Percentiles rank a stretch among this genome's conserved stretches.
Conservation (phyloP, 2,329 filamentous ascomycete species). For the Ophiostoma pallidulum region DNA sequence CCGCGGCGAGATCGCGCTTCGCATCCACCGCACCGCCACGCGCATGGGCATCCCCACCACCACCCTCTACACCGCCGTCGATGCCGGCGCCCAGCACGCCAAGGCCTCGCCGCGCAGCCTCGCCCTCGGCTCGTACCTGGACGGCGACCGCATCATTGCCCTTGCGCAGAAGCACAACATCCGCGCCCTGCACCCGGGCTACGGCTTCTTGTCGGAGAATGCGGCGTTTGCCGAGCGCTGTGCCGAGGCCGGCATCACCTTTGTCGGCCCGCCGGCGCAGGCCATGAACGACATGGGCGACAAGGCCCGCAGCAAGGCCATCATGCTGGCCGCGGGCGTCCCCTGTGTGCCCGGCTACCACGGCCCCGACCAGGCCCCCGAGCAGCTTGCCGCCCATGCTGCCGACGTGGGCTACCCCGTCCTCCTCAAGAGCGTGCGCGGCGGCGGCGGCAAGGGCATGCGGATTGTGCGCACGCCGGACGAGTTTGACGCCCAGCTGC, state of each 20-base stretch:
- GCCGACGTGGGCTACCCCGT: conserved; percentile 60
- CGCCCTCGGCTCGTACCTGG: conserved; percentile 81
- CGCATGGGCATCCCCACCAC: conserved; percentile 87
- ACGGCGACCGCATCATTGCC: conserved; percentile 83
- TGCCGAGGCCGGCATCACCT: conserved; percentile 80
- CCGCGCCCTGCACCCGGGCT: conserved; percentile 88
- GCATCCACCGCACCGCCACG: conserved; percentile 80
- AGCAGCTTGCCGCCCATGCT: conserved; percentile 53
- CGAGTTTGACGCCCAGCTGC: conserved; percentile 62
- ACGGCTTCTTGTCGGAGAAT: conserved; percentile 94
- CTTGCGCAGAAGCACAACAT: conserved; percentile 81
- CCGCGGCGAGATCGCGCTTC: conserved; percentile 89
- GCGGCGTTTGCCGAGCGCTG: conserved; percentile 81
- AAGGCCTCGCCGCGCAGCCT: conserved; percentile 74
- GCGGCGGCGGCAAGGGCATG: conserved; percentile 79
- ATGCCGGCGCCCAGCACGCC: conserved; percentile 80
- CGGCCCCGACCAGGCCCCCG: conserved; percentile 66
- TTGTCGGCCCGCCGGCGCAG: conserved; percentile 79
- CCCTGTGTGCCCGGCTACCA: conserved; percentile 96
- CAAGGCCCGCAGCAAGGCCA: conserved; percentile 87
- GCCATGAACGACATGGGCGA: conserved; percentile 88
- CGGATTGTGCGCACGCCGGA: conserved; percentile 58
- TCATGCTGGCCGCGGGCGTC: conserved; percentile 91
- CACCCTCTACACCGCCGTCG: conserved; percentile 89
- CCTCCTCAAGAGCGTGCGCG: conserved; percentile 69